A percentile compares a stretch with the other conserved stretches of the same genome.
phyloP scores from a whole-genome alignment of 176 grass and related monocot genomes.

The Musa schizocarpa region DNA sequence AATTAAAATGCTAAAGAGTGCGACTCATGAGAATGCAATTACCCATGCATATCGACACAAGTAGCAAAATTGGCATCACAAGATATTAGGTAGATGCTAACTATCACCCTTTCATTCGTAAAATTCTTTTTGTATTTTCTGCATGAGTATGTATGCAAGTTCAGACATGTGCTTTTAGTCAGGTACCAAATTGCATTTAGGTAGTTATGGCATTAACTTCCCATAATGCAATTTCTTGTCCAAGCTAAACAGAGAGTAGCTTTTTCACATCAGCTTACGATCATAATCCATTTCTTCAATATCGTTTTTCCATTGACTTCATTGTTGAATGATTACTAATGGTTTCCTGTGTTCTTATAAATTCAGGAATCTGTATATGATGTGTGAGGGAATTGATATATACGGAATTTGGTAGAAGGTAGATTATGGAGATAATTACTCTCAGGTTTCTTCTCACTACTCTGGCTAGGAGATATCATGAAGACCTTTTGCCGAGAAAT shows the following conservation, averaged over 20 bases:
- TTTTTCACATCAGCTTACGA: background rate
- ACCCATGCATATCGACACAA: background rate
- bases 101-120: background rate
- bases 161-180: too few species aligned
- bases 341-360: background rate
- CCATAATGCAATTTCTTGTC: too few species aligned
- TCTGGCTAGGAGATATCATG: background rate
- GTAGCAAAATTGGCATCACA: background rate
- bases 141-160: too few species aligned
- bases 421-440: background rate
- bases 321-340: background rate
- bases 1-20: slow-evolving; percentile 5
- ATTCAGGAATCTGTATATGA: background rate
- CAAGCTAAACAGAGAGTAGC: too few species aligned
- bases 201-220: too few species aligned
- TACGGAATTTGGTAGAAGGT: background rate
- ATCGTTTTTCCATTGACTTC: background rate
- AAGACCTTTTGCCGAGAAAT: background rate
- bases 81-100: background rate
- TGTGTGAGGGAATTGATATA: background rate
- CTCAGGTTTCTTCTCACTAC: background rate
- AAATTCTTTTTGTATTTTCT: background rate
- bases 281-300: background rate
- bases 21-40: slow-evolving; percentile 3
- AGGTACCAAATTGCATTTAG: too few species aligned